Percentiles rank a stretch among this genome's conserved stretches.
These are phyloP conservation scores for Erigeron canadensis DNA, from an alignment of 129 eudicot species.

Conservation along the genomic window DNA sequence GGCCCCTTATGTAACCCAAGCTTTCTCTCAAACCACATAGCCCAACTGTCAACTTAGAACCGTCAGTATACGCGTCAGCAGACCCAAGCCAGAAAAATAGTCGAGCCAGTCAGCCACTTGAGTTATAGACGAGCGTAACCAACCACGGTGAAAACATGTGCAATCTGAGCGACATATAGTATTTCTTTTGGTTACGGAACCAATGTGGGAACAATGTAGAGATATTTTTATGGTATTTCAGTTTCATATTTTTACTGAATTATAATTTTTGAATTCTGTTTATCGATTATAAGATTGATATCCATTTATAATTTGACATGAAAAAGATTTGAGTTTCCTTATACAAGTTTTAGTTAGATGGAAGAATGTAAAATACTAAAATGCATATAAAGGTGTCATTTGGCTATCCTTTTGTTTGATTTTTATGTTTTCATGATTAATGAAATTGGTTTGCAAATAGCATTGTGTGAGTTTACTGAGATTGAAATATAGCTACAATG, in stretches of 20 bases:
- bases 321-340: too few species aligned
- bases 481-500: not conserved
- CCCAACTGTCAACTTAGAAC: slow-evolving; percentile 31
- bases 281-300: not conserved
- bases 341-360: not conserved
- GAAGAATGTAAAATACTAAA: not conserved
- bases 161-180: not conserved
- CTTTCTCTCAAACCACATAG: slow-evolving; percentile 22
- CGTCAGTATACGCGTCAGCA: not conserved
- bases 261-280: not conserved
- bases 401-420: not conserved
- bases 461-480: not conserved
- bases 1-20: slow-evolving; percentile 15
- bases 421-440: not conserved
- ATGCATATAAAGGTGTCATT: not conserved
- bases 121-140: not conserved
- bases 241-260: not conserved
- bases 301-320: too few species aligned
- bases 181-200: not conserved
- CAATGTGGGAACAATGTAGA: not conserved
- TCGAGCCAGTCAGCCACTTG: not conserved
- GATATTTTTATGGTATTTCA: not conserved
- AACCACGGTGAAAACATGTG: not conserved
- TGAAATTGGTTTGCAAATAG: not conserved
- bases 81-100: not conserved